Base-by-base conservation (phyloP, 148 eudicot genomes). In the Amaranthus hypochondriacus region DNA sequence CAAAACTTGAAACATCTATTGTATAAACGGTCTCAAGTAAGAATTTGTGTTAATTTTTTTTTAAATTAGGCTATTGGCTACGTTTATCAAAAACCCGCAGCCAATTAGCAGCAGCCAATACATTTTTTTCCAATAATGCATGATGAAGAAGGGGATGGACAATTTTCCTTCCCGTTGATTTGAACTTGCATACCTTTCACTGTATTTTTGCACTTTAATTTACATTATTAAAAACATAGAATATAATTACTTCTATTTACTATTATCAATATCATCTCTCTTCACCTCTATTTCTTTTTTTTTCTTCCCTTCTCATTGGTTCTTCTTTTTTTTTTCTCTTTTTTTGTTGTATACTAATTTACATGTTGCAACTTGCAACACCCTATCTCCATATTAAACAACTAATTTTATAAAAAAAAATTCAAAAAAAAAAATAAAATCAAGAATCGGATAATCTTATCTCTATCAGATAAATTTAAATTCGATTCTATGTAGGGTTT, bases 291-390 rank as follows among this genome's bases (percentile, higher is more conserved):
- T 15, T 62, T 58, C 46, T 50, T 48, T 57, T 44, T 39, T 12
- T 28, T 55, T 48, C 53, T 62, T 52, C 46, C 47, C 52, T 49
- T 57, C 28, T 44, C 12, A 7, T 72, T 4, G 3, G 39, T 28
- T 53, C 39, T 28, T 28, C 39, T 28, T 28, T 28, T 28, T 1
- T 50, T 15, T 48, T 4, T 50, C 11, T 15, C 18, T 48, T 15
- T 43, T 0, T 9, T 67, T 21, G 46, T 67, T 67, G 70, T 67
- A 61, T 58, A 13, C 72, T 73, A 74, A 79, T 79, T 62, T 73
- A 73, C 77, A 73, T 14, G 48, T 44, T 54, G 47, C 77, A 79
- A 79, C 70, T 79, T 75, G 78, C 82, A 70, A 60, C 69, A 56
- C 21, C 54, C 72, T 66, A 79, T 54, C 75, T 79, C 66, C 71